phyloP scores from a whole-genome alignment of 192 early-diverging fungal genomes.

The Backusella tarrabulga region DNA sequence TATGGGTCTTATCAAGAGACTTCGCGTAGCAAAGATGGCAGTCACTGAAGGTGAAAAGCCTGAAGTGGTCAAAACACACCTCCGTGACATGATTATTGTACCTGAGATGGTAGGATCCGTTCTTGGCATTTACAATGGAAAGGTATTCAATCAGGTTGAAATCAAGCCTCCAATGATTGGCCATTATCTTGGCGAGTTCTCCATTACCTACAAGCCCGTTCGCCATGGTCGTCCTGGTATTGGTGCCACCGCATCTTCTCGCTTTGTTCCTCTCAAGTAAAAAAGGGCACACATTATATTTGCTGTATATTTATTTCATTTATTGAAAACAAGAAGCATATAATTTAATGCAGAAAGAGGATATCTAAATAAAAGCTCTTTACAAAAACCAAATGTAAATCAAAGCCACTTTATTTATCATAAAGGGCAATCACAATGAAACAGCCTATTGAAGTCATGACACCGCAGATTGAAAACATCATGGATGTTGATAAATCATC shows the following conservation, averaged over 20 bases:
- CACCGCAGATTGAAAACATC: constrained; percentile 55
- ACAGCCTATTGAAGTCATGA: constrained; percentile 39
- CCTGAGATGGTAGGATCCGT: constrained; percentile 98
- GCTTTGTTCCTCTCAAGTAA: constrained; percentile 89
- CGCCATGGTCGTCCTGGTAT: constrained; percentile 99
- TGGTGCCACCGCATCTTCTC: constrained; percentile 96
- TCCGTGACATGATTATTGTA: constrained; percentile 98
- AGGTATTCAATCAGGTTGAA: constrained; percentile 99
- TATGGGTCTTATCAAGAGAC: constrained; percentile 99
- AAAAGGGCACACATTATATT: not conserved
- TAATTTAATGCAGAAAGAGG: not conserved
- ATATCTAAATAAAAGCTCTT: not conserved
- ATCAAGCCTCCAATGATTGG: constrained; percentile 60
- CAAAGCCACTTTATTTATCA: not conserved
- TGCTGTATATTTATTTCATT: not conserved
- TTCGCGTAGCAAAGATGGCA: constrained; percentile 95
- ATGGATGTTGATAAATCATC: constrained; percentile 35
- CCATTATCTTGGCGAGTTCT: constrained; percentile 33
- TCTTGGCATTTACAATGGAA: constrained; percentile 97
- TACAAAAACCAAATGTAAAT: not conserved
- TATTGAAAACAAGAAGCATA: not conserved
- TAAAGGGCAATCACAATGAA: constrained; percentile 5
- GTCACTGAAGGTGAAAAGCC: constrained; percentile 88
- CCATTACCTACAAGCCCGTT: constrained; percentile 97
- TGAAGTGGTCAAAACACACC: constrained; percentile 94